phyloP scores from a whole-genome alignment of 129 eudicot genomes.

The Tanacetum coccineum region DNA sequence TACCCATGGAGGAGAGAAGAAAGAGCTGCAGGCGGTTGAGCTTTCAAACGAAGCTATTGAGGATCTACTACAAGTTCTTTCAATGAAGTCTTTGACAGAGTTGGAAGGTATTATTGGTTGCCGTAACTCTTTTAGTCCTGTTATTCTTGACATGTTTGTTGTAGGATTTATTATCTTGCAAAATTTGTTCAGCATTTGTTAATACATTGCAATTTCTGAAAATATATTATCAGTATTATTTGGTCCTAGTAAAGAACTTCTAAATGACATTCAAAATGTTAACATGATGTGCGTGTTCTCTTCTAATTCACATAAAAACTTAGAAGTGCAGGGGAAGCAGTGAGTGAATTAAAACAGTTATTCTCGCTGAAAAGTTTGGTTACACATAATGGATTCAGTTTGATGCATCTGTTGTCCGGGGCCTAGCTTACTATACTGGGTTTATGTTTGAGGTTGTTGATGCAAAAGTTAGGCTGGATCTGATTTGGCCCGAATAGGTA shows the following conservation, averaged over 20 bases:
- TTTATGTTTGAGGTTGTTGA: constrained; percentile 94
- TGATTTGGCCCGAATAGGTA: no score
- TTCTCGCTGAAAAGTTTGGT: constrained; percentile 90
- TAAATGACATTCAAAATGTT: neutral
- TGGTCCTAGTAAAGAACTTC: constrained; percentile 1
- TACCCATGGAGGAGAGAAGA: constrained; percentile 82
- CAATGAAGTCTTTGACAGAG: constrained; percentile 67
- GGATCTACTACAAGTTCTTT: constrained; percentile 78
- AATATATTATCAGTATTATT: neutral
- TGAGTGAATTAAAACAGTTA: constrained; percentile 67
- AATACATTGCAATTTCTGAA: neutral
- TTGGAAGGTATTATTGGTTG: constrained; percentile 63
- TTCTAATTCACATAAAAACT: constrained; percentile 31
- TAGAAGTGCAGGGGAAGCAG: constrained; percentile 36
- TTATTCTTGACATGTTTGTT: neutral
- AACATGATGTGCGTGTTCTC: neutral
- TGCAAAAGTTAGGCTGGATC: no score
- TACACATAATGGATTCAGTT: constrained; percentile 94
- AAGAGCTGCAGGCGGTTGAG: constrained; percentile 55
- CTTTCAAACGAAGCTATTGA: constrained; percentile 70
- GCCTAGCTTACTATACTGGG: constrained; percentile 96
- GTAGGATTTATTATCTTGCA: no score
- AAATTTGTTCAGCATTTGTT: no score
- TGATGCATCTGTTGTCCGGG: constrained; percentile 98
- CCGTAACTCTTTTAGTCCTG: neutral